These are phyloP conservation scores for Strombidium stylifer DNA, from an alignment of 73 alveolate species.

Conservation along the genomic window DNA sequence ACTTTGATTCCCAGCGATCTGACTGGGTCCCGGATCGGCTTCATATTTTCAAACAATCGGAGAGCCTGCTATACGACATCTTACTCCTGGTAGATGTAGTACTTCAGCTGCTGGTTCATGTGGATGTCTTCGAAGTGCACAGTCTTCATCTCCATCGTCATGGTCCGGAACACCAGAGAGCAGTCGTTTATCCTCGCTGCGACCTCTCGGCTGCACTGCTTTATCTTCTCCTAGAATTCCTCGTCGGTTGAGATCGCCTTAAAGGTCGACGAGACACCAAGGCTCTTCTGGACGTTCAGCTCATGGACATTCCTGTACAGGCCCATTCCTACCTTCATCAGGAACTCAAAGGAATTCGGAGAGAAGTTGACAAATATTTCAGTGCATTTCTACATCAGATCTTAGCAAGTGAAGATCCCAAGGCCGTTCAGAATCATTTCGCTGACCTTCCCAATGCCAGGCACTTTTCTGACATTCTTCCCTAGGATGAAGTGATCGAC, in stretches of 20 bases:
- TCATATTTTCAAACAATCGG: slow-evolving; percentile 1
- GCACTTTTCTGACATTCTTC: slow-evolving; percentile 77
- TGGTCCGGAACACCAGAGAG: not conserved
- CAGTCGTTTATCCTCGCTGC: slow-evolving; percentile 21
- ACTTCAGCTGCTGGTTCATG: not conserved
- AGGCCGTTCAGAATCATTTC: slow-evolving; percentile 66
- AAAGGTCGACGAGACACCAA: slow-evolving; percentile 27
- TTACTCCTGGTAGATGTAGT: not conserved
- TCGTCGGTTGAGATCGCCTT: slow-evolving; percentile 16
- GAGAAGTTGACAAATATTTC: slow-evolving; percentile 55
- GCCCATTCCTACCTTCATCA: slow-evolving; percentile 48
- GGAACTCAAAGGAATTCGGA: slow-evolving; percentile 62
- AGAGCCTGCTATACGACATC: slow-evolving; percentile 6
- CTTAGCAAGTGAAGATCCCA: slow-evolving; percentile 57
- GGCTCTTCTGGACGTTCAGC: slow-evolving; percentile 16
- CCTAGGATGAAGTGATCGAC: slow-evolving; percentile 56
- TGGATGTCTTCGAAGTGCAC: slow-evolving; percentile 6
- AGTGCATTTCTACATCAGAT: slow-evolving; percentile 53
- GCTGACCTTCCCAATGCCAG: slow-evolving; percentile 88
- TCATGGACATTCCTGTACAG: slow-evolving; percentile 35
- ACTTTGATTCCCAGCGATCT: slow-evolving; percentile 8
- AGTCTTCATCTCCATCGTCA: slow-evolving; percentile 29
- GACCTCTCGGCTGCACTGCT: slow-evolving; percentile 19
- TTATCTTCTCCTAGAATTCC: slow-evolving; percentile 21
- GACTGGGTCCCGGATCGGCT: slow-evolving; percentile 21